Conservation (phyloP, 2,329 filamentous ascomycete genomes). For the Fonsecaea nubica region DNA sequence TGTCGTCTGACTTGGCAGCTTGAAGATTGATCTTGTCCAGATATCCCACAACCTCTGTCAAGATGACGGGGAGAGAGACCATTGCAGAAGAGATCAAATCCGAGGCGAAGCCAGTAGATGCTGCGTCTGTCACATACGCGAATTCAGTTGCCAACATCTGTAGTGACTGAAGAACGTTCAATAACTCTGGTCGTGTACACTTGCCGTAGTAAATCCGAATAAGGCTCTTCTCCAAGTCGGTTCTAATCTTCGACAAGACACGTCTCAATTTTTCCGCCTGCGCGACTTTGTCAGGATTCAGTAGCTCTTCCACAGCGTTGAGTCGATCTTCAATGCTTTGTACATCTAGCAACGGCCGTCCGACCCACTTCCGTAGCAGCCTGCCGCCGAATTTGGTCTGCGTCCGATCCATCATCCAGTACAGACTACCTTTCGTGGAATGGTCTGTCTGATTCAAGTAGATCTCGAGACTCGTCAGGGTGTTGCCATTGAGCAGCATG, state of each 20-base stretch:
- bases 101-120: conserved; percentile 75
- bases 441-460: conserved; percentile 94
- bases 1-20: conserved; percentile 85
- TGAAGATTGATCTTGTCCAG: conserved; percentile 84
- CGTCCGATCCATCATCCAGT: conserved; percentile 95
- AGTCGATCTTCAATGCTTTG: conserved; percentile 77
- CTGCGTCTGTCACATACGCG: conserved; percentile 66
- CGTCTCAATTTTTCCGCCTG: conserved; percentile 75
- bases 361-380: conserved; percentile 92
- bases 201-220: conserved; percentile 98
- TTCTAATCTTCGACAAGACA: conserved; percentile 73
- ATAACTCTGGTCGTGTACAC: conserved; percentile 85
- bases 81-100: conserved; percentile 73
- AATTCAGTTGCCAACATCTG: conserved; percentile 83
- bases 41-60: conserved; percentile 73
- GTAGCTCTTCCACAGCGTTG: conserved; percentile 83
- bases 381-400: conserved; percentile 87
- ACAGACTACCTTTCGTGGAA: conserved; percentile 81
- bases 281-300: conserved; percentile 68
- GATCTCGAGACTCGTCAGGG: conserved; percentile 89
- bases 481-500: conserved; percentile 96
- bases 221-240: conserved; percentile 88
- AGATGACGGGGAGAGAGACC: conserved; percentile 75
- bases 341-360: conserved; percentile 82
- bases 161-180: conserved; percentile 82